Evolutionary conservation across 192 early-diverging fungal genomes (phyloP), one percentile per base, ranked within the genome.

Genomic region (Diversispora epigaea): DNA sequence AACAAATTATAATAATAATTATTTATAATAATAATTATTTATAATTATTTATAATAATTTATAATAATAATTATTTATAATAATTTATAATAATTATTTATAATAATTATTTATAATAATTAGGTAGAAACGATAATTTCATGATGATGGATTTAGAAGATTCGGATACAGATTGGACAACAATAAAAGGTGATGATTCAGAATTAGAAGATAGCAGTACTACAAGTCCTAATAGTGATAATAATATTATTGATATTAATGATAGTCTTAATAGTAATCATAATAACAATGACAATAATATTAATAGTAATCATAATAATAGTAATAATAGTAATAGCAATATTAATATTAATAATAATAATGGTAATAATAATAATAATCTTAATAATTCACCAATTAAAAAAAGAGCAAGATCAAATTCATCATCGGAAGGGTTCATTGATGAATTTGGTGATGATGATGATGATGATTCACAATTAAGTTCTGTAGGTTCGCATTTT

Each of bases 131-230:
- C n/a, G n/a, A n/a, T n/a, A n/a, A n/a, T n/a, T n/a, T n/a, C n/a
- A n/a, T 32, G 25, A 32, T 32, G 25, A 32, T 32, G 25, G 25
- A 32, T 32, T 32, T 32, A 32, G 56, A 10, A 22, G 21, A 9
- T 58, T 60, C 57, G 21, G 57, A 60, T 32, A 25, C 21, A 19
- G 57, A 60, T 32, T 21, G 57, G 19, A 25, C 57, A 60, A 60
- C 57, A 60, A 60, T 21, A 14, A 60, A 11, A 60, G 21, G 57
- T 60, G 57, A 60, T 14, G 57, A 60, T 7, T 60, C 57, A 32
- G 57, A 60, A 60, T 19, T 25, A 60, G 57, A 60, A 60, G 25
- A 60, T 32, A 25, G 25, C 21, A 17, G 57, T 32, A 60, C 21
- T 9, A 25, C 21, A n/a, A 32, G 25, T 60, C 25, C 57, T 22